Evolutionary conservation across 441 rosid species (phyloP).

Genomic region (Mallotus japonicus): DNA sequence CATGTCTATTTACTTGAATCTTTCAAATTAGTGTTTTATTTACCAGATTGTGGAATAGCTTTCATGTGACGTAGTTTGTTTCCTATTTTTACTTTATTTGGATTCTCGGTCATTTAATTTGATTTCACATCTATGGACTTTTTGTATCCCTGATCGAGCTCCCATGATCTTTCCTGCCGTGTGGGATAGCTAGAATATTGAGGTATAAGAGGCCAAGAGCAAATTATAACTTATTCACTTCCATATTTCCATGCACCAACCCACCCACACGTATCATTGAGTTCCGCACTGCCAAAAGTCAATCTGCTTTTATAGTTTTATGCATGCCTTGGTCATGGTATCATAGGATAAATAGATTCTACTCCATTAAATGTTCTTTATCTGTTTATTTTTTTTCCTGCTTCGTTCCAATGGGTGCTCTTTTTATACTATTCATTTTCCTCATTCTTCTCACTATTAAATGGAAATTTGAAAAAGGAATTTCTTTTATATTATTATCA

Average conservation of each 20-base stretch:
- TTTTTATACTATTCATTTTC: neutral
- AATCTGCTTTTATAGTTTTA: neutral
- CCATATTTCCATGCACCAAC: neutral
- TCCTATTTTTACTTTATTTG: neutral
- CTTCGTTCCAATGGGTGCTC: neutral
- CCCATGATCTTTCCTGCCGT: neutral
- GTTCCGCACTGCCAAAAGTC: neutral
- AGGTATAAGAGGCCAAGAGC: neutral
- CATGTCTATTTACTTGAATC: neutral
- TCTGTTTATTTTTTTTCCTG: neutral
- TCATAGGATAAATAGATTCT: neutral
- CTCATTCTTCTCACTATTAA: neutral
- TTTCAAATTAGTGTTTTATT: neutral
- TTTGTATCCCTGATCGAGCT: neutral
- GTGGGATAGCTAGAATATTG: neutral
- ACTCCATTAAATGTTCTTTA: neutral
- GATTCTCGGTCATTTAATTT: neutral
- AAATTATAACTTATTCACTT: neutral
- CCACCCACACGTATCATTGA: neutral
- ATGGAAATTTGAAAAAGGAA: conserved; percentile 7
- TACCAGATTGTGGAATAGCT: neutral
- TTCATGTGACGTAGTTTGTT: neutral
- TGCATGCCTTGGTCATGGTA: neutral
- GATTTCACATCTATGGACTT: neutral
- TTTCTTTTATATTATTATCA: neutral